phyloP scores from a whole-genome alignment of 2,329 filamentous ascomycete genomes.

The Xylariaceae sp. region DNA sequence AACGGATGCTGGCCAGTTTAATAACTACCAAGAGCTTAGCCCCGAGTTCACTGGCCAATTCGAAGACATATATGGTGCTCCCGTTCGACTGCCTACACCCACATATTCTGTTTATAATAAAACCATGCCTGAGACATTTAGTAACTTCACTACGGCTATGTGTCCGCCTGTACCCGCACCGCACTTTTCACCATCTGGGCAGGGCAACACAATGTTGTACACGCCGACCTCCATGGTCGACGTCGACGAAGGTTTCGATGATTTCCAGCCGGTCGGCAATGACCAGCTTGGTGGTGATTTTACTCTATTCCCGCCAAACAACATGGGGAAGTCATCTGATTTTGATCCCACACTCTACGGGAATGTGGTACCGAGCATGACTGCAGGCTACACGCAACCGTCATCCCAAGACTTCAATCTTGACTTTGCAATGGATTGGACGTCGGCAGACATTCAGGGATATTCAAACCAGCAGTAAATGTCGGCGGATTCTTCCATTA shows the following conservation, averaged over 20 bases:
- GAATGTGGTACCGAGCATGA: conserved; percentile 56
- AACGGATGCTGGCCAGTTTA: conserved; percentile 56
- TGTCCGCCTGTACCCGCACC: conserved; percentile 50
- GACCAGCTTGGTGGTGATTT: conserved; percentile 65
- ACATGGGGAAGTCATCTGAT: conserved; percentile 49
- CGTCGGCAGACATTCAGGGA: conserved; percentile 32
- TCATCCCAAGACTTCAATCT: conserved; percentile 57
- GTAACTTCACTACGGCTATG: conserved; percentile 48
- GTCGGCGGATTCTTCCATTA: not conserved
- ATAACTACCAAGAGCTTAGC: conserved; percentile 65
- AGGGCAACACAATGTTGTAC: conserved; percentile 72
- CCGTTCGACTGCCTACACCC: conserved; percentile 63
- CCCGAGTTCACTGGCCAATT: conserved; percentile 66
- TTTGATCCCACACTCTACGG: conserved; percentile 55
- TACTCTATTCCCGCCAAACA: conserved; percentile 60
- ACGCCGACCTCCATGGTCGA: conserved; percentile 68
- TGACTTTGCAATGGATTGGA: conserved; percentile 44
- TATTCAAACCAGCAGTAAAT: conserved; percentile 30
- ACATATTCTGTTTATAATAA: conserved; percentile 53
- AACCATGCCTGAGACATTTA: conserved; percentile 51
- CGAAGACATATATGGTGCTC: conserved; percentile 68
- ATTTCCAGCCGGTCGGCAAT: conserved; percentile 50
- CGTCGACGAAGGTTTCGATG: conserved; percentile 71
- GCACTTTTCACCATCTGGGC: conserved; percentile 73
- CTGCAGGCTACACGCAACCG: conserved; percentile 59